These are phyloP conservation scores for Grifola frondosa DNA, from an alignment of 1,284 basidiomycete genomes.

Conservation along the genomic window DNA sequence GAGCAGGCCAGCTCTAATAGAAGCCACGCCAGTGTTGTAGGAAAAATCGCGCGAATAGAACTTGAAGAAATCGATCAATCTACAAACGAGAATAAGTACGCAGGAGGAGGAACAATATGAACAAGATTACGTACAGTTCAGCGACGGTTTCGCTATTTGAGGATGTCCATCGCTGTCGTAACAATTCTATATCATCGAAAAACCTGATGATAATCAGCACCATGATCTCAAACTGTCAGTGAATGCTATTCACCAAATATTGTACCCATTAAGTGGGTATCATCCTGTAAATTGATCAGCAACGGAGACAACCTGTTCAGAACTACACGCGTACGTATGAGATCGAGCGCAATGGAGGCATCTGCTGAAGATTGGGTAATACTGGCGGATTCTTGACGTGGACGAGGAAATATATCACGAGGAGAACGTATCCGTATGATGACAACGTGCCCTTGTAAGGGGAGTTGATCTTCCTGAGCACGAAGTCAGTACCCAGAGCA, in stretches of 20 bases:
- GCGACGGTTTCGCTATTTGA: constrained; percentile 91
- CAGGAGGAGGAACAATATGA: background rate
- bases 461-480: constrained; percentile 89
- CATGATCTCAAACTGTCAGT: background rate
- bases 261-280: constrained; percentile 82
- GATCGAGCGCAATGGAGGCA: constrained; percentile 83
- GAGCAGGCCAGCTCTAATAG: constrained; percentile 85
- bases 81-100: constrained; percentile 31
- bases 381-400: constrained; percentile 97
- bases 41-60: constrained; percentile 94
- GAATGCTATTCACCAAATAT: constrained; percentile 65
- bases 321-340: constrained; percentile 47
- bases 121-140: constrained; percentile 66
- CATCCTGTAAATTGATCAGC: constrained; percentile 57
- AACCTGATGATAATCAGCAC: constrained; percentile 55
- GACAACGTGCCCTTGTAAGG: constrained; percentile 96
- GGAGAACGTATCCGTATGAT: constrained; percentile 96
- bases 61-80: constrained; percentile 96
- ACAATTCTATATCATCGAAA: constrained; percentile 94
- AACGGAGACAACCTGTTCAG: constrained; percentile 8
- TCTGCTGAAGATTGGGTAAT: constrained; percentile 88
- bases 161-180: constrained; percentile 92
- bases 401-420: constrained; percentile 96
- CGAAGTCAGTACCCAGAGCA: constrained; percentile 1
- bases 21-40: constrained; percentile 90